Evolutionary conservation across 2,329 filamentous ascomycete genomes (phyloP), one percentile per base, ranked within the genome.

Genomic region (Colletotrichum acutatum): DNA sequence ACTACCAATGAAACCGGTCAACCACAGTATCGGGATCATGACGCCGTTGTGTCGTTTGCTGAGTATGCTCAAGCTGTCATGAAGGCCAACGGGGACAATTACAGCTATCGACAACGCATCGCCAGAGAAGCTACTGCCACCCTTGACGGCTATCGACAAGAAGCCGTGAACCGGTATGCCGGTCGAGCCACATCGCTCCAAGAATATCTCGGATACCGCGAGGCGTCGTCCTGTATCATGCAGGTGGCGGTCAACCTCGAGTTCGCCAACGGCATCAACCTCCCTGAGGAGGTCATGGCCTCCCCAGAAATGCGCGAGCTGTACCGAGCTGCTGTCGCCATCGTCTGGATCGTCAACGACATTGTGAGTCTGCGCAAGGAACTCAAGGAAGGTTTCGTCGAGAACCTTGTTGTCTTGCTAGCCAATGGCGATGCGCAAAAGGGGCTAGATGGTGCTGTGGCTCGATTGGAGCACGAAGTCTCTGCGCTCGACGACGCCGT

Each of bases 171-270:
- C 6, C 66, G 70, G 14, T 60, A 72, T 46, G 70, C 65, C 1
- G 59, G 59, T 14, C 65, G 66, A 3, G 19, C 68, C 0, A 66
- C 70, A 14, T 26, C 59, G 0, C 22, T 69, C 0, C 58, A 64
- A 14, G 70, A 69, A 8, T 69, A 69, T 1, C 53, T 69, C 1
- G 37, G 66, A 1, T 72, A 69, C 28, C 59, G 70, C 4, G 66
- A 69, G 7, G 70, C 70, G 2, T 72, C 70, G 0, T 69, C 66
- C 1, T 72, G 70, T 4, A 68, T 72, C 7, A 72, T 63, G 69
- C 59, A 64, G 4, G 70, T 72, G 3, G 66, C 54, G 0, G 59
- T 72, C 0, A 72, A 72, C 42, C 22, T 69, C 5, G 66, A 72
- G 54, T 69, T 72, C 1, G 70, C 66, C 11, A 72, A 65, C 42